Evolutionary conservation across 768 basidiomycete species (phyloP).

Genomic region (Rhizopogon salebrosus): DNA sequence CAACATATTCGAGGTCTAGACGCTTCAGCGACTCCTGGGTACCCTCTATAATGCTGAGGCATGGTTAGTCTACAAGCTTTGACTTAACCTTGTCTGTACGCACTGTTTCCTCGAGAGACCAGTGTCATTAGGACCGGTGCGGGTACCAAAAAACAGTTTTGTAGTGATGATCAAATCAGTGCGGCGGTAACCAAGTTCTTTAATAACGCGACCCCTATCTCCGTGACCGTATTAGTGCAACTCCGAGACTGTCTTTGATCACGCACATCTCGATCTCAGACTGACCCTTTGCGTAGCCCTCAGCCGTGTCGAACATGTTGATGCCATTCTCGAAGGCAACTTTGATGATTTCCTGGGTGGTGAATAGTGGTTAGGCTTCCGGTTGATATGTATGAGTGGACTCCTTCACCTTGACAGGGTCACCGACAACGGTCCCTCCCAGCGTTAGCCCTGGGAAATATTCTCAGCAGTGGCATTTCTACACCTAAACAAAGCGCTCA

Average conservation of each 20-base stretch:
- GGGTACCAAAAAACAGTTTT: conserved; percentile 54
- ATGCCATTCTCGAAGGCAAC: conserved; percentile 48
- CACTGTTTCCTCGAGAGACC: conserved; percentile 31
- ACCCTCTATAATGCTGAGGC: conserved; percentile 50
- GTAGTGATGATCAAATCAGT: conserved; percentile 49
- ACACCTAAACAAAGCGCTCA: conserved; percentile 9
- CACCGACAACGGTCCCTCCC: conserved; percentile 42
- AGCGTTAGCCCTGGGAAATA: conserved; percentile 36
- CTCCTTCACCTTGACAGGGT: conserved; percentile 40
- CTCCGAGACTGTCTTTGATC: not conserved
- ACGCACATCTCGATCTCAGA: conserved; percentile 50
- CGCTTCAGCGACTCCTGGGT: conserved; percentile 44
- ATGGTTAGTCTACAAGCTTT: not conserved
- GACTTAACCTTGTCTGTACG: conserved; percentile 1
- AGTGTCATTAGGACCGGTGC: conserved; percentile 38
- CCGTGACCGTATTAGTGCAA: not conserved
- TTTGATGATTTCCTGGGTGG: conserved; percentile 44
- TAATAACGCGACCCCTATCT: conserved; percentile 47
- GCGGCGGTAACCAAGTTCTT: conserved; percentile 46
- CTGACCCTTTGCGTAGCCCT: conserved; percentile 39
- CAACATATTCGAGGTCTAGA: conserved; percentile 51
- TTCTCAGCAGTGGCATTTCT: not conserved
- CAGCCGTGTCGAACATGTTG: conserved; percentile 47
- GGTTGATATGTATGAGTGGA: not conserved
- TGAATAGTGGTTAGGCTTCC: not conserved